Conservation (phyloP, 352 stramenopile species). For the Globisporangium middletonii region DNA sequence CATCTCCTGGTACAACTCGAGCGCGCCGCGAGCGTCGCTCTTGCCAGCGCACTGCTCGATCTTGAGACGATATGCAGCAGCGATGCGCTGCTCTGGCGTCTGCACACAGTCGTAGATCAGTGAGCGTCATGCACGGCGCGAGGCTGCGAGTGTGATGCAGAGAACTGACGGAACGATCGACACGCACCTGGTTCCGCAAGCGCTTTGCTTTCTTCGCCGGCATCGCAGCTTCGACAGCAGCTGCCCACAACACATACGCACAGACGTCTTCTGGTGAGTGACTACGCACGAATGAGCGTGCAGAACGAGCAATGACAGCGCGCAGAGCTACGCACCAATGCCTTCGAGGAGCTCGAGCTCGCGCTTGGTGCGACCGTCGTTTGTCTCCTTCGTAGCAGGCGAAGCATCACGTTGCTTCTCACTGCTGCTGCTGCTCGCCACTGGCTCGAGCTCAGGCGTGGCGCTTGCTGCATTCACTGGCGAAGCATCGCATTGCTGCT, state of each 20-base stretch:
- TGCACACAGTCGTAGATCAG: conserved; percentile 5
- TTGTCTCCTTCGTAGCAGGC: not conserved
- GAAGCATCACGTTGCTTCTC: conserved; percentile 7
- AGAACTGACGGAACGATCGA: not conserved
- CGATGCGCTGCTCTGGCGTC: conserved; percentile 34
- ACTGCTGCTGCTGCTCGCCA: not conserved
- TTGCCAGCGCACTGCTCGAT: conserved; percentile 37
- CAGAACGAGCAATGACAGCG: conserved; percentile 5
- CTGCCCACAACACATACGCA: not conserved
- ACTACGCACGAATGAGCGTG: too few relatives aligned
- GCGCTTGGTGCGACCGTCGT: not conserved
- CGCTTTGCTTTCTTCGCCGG: conserved; percentile 36
- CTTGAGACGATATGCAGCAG: conserved; percentile 31
- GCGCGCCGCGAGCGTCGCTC: conserved; percentile 28
- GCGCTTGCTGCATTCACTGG: too few relatives aligned
- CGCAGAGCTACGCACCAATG: too few relatives aligned
- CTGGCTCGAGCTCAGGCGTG: too few relatives aligned
- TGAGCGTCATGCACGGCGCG: not conserved
- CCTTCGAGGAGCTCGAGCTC: not conserved
- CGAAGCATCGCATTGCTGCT: not conserved
- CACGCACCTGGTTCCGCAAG: conserved; percentile 40
- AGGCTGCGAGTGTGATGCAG: not conserved
- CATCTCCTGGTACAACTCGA: conserved; percentile 52
- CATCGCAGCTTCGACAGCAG: conserved; percentile 7
- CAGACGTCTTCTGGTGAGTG: too few relatives aligned